Evolutionary conservation across 2,329 filamentous ascomycete species (phyloP).

Genomic region (Geosmithia putterillii): DNA sequence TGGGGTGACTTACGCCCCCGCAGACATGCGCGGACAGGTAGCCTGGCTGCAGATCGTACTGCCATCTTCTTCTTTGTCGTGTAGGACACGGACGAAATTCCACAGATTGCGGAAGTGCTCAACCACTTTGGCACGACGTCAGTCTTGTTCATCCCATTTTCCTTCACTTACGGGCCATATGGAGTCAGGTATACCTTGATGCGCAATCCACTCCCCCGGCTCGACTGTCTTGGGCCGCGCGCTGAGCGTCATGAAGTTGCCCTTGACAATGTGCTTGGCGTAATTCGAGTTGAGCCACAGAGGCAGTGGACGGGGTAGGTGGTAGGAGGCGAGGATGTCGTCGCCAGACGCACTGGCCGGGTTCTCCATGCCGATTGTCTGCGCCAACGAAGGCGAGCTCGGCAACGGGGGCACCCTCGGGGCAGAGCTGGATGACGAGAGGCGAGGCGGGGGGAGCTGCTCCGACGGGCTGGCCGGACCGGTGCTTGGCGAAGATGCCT

Average conservation of each 20-base stretch:
- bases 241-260: slow-evolving; percentile 93
- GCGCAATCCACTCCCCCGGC: slow-evolving; percentile 88
- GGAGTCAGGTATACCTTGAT: slow-evolving; percentile 71
- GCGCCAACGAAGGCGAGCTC: slow-evolving; percentile 50
- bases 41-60: slow-evolving; percentile 71
- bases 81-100: slow-evolving; percentile 79
- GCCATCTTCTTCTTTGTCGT: slow-evolving; percentile 72
- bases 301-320: slow-evolving; percentile 54
- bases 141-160: no score
- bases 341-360: slow-evolving; percentile 36
- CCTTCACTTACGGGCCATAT: not conserved
- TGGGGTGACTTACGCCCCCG: slow-evolving; percentile 63
- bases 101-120: slow-evolving; percentile 85
- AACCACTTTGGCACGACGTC: slow-evolving; percentile 51
- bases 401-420: slow-evolving; percentile 50
- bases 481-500: slow-evolving; percentile 33
- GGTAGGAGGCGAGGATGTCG: slow-evolving; percentile 45
- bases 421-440: slow-evolving; percentile 38
- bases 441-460: slow-evolving; percentile 30
- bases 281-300: slow-evolving; percentile 66
- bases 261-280: slow-evolving; percentile 83
- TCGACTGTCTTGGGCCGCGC: slow-evolving; percentile 89
- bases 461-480: slow-evolving; percentile 36
- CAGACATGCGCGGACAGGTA: slow-evolving; percentile 85
- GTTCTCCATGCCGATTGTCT: slow-evolving; percentile 58